A percentile compares a stretch with the other conserved stretches of the same genome.
phyloP scores from a whole-genome alignment of 2,329 filamentous ascomycete species.

The Cladophialophora yegresii region DNA sequence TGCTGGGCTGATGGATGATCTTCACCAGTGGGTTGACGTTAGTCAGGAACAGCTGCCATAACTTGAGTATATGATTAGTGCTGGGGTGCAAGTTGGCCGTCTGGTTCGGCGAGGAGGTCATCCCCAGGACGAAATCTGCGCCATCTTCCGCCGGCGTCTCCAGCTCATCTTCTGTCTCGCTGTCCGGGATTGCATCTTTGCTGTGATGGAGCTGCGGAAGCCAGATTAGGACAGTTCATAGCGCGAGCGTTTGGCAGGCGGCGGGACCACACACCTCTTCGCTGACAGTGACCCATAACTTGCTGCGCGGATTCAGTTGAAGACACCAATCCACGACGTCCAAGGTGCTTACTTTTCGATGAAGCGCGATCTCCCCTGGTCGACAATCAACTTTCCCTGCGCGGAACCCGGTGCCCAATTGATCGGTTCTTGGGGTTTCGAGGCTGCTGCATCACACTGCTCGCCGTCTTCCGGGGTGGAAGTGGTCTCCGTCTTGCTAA shows the following conservation, averaged over 20 bases:
- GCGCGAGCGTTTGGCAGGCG: background rate
- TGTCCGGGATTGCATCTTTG: conserved; percentile 21
- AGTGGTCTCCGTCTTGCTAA: conserved; percentile 26
- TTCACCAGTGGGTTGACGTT: conserved; percentile 71
- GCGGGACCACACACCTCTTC: conserved; percentile 17
- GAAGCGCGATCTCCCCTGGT: conserved; percentile 34
- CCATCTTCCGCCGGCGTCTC: conserved; percentile 17
- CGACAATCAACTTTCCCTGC: conserved; percentile 8
- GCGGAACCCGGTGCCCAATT: conserved; percentile 5
- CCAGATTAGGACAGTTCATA: background rate
- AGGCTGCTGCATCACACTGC: background rate
- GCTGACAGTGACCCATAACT: conserved; percentile 17
- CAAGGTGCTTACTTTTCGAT: conserved; percentile 17
- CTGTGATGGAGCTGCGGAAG: conserved; percentile 14
- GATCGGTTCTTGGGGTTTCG: conserved; percentile 1
- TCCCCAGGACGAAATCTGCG: conserved; percentile 16
- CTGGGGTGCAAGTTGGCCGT: conserved; percentile 37
- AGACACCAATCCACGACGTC: conserved; percentile 4
- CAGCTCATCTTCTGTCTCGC: conserved; percentile 32
- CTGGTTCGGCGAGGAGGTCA: conserved; percentile 29
- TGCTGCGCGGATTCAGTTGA: conserved; percentile 14
- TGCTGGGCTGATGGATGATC: conserved; percentile 65
- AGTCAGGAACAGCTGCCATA: conserved; percentile 69
- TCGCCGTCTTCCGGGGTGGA: conserved; percentile 8
- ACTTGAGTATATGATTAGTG: conserved; percentile 55